phyloP scores from a whole-genome alignment of 2,329 filamentous ascomycete genomes.

The Neofusicoccum ribis region DNA sequence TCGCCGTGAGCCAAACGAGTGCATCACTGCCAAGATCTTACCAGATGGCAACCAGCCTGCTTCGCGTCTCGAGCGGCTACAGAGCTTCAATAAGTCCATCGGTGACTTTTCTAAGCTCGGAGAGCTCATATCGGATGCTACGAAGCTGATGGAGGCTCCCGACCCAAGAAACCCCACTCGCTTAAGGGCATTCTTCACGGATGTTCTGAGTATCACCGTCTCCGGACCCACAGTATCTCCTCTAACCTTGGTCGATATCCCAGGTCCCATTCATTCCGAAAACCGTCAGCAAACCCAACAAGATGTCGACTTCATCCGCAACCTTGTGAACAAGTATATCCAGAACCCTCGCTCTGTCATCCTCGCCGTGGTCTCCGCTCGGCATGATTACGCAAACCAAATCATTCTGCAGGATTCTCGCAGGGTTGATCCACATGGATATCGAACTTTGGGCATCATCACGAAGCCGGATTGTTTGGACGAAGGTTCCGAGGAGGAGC shows the following conservation, averaged over 20 bases:
- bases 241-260: conserved; percentile 36
- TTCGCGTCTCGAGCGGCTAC: background rate
- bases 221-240: conserved; percentile 28
- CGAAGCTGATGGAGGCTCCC: conserved; percentile 30
- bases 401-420: conserved; percentile 46
- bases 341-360: conserved; percentile 31
- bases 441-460: conserved; percentile 39
- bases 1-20: conserved; percentile 28
- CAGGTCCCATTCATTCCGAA: conserved; percentile 39
- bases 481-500: conserved; percentile 42
- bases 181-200: conserved; percentile 39
- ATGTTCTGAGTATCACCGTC: conserved; percentile 30
- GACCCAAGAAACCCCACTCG: conserved; percentile 31
- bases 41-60: conserved; percentile 17
- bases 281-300: conserved; percentile 33
- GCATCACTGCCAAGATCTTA: conserved; percentile 36
- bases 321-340: conserved; percentile 56
- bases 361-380: conserved; percentile 29
- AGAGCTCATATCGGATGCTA: background rate
- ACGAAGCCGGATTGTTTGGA: conserved; percentile 40
- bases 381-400: conserved; percentile 48
- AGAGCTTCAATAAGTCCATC: background rate
- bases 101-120: background rate
- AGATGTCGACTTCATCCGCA: conserved; percentile 35
- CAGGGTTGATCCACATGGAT: conserved; percentile 32